Conservation (phyloP, 2,329 filamentous ascomycete species). For the Epichloe bromicola region DNA sequence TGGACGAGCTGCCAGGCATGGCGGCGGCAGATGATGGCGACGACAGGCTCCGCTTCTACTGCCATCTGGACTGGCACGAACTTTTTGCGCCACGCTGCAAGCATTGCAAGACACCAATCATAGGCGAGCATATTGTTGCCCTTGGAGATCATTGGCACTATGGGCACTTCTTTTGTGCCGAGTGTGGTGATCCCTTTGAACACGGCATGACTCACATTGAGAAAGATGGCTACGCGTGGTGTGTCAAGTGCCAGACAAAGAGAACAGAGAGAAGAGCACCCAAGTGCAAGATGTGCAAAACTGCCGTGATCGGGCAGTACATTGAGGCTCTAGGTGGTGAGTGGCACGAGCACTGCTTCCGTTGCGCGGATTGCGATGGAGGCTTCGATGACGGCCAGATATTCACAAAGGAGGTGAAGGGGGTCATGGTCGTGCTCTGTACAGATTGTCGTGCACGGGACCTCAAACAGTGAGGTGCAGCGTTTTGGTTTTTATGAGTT, state of each 20-base stretch:
- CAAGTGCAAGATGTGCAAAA: slow-evolving; percentile 76
- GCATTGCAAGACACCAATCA: slow-evolving; percentile 90
- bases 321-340: slow-evolving; percentile 79
- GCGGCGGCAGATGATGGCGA: slow-evolving; percentile 62
- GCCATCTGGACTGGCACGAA: slow-evolving; percentile 98
- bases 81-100: slow-evolving; percentile 85
- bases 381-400: slow-evolving; percentile 53
- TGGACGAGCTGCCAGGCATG: slow-evolving; percentile 49
- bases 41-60: slow-evolving; percentile 72
- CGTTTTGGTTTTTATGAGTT: background rate
- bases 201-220: slow-evolving; percentile 63
- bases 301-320: slow-evolving; percentile 78
- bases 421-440: slow-evolving; percentile 43
- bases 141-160: slow-evolving; percentile 94
- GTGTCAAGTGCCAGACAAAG: slow-evolving; percentile 81
- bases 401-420: slow-evolving; percentile 41
- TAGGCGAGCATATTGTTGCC: slow-evolving; percentile 87
- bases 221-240: slow-evolving; percentile 97
- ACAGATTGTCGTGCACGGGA: slow-evolving; percentile 47
- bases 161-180: slow-evolving; percentile 97
- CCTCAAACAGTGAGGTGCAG: slow-evolving; percentile 34
- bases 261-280: slow-evolving; percentile 77
- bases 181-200: slow-evolving; percentile 92
- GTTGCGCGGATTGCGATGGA: slow-evolving; percentile 51
- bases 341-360: slow-evolving; percentile 90